Percentiles rank a stretch among this genome's conserved stretches.
phyloP scores from a whole-genome alignment of 2,329 filamentous ascomycete species.

The Cladosporium phlei region DNA sequence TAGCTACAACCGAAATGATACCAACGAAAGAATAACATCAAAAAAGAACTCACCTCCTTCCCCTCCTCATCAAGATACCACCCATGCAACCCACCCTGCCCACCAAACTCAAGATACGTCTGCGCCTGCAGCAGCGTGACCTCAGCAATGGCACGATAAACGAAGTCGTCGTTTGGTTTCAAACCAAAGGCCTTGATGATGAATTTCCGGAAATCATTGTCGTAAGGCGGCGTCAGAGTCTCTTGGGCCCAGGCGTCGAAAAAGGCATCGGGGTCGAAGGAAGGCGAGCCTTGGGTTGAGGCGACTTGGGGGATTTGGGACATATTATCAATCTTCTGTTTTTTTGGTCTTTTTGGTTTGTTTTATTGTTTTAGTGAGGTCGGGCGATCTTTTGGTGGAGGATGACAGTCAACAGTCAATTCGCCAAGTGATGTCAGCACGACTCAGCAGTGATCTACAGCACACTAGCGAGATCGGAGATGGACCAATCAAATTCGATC shows the following conservation, averaged over 20 bases:
- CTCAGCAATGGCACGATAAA: conserved; percentile 48
- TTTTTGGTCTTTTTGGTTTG: no score
- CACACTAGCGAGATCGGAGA: no score
- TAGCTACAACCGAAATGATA: no score
- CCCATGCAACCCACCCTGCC: conserved; percentile 43
- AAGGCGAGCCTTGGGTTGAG: conserved; percentile 37
- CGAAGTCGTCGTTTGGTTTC: conserved; percentile 42
- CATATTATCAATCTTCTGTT: conserved; percentile 18
- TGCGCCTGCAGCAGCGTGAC: conserved; percentile 50
- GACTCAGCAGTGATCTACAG: no score
- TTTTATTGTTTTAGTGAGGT: no score
- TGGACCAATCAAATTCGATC: no score
- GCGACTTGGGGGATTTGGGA: conserved; percentile 29
- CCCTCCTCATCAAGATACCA: conserved; percentile 47
- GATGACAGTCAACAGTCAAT: neutral
- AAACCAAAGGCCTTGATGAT: conserved; percentile 47
- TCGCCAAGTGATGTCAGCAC: no score
- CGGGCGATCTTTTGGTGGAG: neutral
- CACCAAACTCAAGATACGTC: conserved; percentile 44
- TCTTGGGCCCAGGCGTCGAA: conserved; percentile 41
- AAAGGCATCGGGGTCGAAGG: conserved; percentile 45
- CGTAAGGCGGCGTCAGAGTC: conserved; percentile 33
- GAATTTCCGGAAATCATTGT: conserved; percentile 43
- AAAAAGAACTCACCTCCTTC: conserved; percentile 35
- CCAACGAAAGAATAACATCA: no score